Percentiles rank a stretch among this genome's conserved stretches.
These are phyloP conservation scores for Cenchrus fungigraminus DNA, from an alignment of 176 grass and related monocot species.

Conservation along the genomic window DNA sequence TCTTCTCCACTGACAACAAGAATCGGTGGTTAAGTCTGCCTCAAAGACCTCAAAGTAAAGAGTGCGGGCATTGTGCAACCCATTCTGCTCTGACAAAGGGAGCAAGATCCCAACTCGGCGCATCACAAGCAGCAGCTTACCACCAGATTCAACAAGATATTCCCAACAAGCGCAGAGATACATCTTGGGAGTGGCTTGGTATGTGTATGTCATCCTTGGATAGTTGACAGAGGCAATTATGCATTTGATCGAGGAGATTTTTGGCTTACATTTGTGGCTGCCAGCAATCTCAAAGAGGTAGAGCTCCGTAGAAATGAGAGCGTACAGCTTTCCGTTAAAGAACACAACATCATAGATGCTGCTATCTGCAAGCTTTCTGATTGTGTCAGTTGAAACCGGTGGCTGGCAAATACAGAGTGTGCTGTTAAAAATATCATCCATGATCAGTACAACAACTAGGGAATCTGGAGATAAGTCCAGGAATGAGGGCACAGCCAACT, in stretches of 20 bases:
- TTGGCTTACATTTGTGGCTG: neutral
- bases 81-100: neutral
- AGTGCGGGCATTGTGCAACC: neutral
- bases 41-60: neutral
- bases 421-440: neutral
- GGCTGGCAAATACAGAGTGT: neutral
- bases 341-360: neutral
- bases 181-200: accelerated
- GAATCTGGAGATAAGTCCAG: too few species aligned
- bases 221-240: neutral
- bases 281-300: neutral
- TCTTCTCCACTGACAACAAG: neutral
- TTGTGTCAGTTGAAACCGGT: neutral
- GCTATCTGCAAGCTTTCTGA: neutral
- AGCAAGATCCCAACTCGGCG: neutral
- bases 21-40: neutral
- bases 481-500: neutral
- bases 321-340: neutral
- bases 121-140: neutral
- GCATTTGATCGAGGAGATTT: neutral
- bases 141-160: slow-evolving; percentile 1
- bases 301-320: neutral
- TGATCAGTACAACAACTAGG: neutral
- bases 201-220: neutral
- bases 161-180: neutral